A percentile compares a stretch with the other conserved stretches of the same genome.
Evolutionary conservation across 2,329 filamentous ascomycete genomes (phyloP).

Genomic region (Pseudogymnoascus sp.): DNA sequence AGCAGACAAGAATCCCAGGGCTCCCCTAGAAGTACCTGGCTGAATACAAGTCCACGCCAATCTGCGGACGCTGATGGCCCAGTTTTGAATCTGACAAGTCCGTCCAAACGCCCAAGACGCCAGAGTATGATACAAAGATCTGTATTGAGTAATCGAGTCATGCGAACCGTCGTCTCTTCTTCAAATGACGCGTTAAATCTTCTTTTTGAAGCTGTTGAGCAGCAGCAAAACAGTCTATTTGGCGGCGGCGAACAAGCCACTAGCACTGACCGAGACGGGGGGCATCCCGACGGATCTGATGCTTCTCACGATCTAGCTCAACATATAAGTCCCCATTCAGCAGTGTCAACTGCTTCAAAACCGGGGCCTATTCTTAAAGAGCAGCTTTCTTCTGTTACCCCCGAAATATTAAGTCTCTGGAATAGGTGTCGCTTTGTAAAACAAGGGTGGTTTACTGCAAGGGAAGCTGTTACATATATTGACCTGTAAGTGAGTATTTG

Average conservation of each 20-base stretch:
- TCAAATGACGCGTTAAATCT: constrained; percentile 46
- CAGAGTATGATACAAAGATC: constrained; percentile 8
- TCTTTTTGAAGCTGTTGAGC: constrained; percentile 42
- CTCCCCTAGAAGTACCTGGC: background rate
- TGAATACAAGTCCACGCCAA: background rate
- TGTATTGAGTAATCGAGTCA: constrained; percentile 23
- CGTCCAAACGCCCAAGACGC: background rate
- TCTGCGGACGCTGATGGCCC: background rate
- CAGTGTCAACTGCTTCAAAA: constrained; percentile 11
- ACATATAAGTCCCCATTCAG: constrained; percentile 27
- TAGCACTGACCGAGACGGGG: constrained; percentile 26
- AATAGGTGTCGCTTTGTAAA: constrained; percentile 44
- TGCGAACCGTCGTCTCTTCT: constrained; percentile 43
- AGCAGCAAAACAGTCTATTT: constrained; percentile 21
- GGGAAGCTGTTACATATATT: constrained; percentile 45
- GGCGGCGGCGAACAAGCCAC: constrained; percentile 31
- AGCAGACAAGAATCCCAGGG: background rate
- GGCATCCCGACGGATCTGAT: constrained; percentile 25
- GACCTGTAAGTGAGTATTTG: constrained; percentile 34
- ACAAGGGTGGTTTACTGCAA: constrained; percentile 48
- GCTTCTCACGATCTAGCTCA: constrained; percentile 31
- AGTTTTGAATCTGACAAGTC: background rate
- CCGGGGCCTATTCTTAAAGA: background rate
- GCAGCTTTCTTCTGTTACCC: background rate
- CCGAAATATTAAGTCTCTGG: constrained; percentile 37